Percentiles rank a stretch among this genome's conserved stretches.
Conservation (phyloP, 2,329 filamentous ascomycete genomes). For the Epichloe glyceriae region DNA sequence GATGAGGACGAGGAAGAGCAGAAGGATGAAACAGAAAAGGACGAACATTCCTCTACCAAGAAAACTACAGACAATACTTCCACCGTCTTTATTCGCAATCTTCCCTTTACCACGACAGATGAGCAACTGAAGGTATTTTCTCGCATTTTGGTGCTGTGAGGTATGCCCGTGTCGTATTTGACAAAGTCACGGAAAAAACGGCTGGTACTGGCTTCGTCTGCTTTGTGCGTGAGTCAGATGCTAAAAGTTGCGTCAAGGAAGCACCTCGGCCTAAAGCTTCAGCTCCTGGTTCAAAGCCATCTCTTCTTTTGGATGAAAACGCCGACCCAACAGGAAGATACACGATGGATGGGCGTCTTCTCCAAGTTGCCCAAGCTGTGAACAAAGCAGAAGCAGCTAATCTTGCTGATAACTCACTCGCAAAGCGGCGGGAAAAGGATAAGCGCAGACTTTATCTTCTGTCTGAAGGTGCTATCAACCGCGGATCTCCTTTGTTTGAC, state of each 20-base stretch:
- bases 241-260: slow-evolving; percentile 58
- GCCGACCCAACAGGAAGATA: slow-evolving; percentile 74
- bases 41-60: slow-evolving; percentile 15
- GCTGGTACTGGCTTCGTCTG: slow-evolving; percentile 92
- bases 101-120: slow-evolving; percentile 81
- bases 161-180: slow-evolving; percentile 85
- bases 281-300: slow-evolving; percentile 49
- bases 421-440: slow-evolving; percentile 59
- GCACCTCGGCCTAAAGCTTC: slow-evolving; percentile 50
- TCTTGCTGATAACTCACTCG: slow-evolving; percentile 57
- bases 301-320: slow-evolving; percentile 76
- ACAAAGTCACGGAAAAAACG: slow-evolving; percentile 71
- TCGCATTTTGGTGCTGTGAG: slow-evolving; percentile 74
- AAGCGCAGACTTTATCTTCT: slow-evolving; percentile 84
- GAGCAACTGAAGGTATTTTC: slow-evolving; percentile 77
- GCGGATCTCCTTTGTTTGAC: slow-evolving; percentile 65
- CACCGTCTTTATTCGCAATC: slow-evolving; percentile 85
- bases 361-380: slow-evolving; percentile 76
- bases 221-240: slow-evolving; percentile 69
- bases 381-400: slow-evolving; percentile 67
- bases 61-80: slow-evolving; percentile 49
- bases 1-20: slow-evolving; percentile 41
- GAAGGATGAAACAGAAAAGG: slow-evolving; percentile 27
- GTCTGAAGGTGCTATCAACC: slow-evolving; percentile 68
- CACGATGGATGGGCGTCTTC: slow-evolving; percentile 77